Percentiles rank a stretch among this genome's conserved stretches.
These are phyloP conservation scores for Clavispora fructus DNA, from an alignment of 805 yeast genomes.

Conservation along the genomic window DNA sequence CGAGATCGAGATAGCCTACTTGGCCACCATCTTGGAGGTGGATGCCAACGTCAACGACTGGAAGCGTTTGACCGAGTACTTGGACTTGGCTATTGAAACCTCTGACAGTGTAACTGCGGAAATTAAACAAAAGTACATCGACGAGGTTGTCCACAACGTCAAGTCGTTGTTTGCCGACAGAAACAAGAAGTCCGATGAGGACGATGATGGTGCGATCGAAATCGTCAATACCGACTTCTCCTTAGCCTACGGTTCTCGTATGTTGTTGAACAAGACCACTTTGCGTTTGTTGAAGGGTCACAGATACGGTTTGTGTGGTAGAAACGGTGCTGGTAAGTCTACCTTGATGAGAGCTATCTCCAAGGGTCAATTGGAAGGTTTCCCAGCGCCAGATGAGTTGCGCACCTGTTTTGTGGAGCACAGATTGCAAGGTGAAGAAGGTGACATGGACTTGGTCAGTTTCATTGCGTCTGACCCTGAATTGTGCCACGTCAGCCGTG, in stretches of 20 bases:
- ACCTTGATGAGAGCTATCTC: constrained; percentile 96
- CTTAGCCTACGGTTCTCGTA: constrained; percentile 94
- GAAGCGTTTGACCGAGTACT: constrained; percentile 49
- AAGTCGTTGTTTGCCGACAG: constrained; percentile 46
- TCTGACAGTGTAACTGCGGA: constrained; percentile 20
- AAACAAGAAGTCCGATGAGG: constrained; percentile 46
- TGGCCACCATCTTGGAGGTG: constrained; percentile 35
- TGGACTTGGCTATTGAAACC: constrained; percentile 27
- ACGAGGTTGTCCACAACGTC: constrained; percentile 41
- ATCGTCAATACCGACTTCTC: constrained; percentile 94
- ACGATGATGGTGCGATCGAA: constrained; percentile 76
- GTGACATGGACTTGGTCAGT: constrained; percentile 78
- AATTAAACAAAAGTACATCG: constrained; percentile 33
- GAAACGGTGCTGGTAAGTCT: constrained; percentile 98
- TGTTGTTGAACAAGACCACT: constrained; percentile 90
- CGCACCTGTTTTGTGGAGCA: constrained; percentile 97
- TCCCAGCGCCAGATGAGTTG: constrained; percentile 82
- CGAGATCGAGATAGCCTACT: constrained; percentile 40
- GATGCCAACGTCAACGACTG: constrained; percentile 44
- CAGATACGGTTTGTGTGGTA: constrained; percentile 95
- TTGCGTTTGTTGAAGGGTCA: constrained; percentile 88
- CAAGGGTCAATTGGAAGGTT: constrained; percentile 94
- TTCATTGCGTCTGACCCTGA: constrained; percentile 91
- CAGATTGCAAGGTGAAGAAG: constrained; percentile 91
- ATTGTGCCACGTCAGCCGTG: constrained; percentile 54